Evolutionary conservation across 2,329 filamentous ascomycete species (phyloP).

Genomic region (Mariannaea sp.): DNA sequence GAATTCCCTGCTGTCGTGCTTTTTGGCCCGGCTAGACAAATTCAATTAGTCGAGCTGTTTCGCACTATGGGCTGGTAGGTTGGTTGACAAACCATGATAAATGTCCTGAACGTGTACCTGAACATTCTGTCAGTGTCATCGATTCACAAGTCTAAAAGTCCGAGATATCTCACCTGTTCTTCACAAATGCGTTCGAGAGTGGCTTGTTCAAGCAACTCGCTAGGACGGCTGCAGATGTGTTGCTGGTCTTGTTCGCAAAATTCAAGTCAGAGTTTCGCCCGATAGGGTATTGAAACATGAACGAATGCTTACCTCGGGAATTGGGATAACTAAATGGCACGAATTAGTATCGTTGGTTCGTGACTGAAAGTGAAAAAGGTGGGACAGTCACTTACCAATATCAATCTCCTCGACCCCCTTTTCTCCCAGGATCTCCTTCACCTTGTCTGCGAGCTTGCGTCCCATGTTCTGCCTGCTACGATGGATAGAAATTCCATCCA

Average conservation of each 20-base stretch:
- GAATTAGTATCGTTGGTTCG: too few species aligned
- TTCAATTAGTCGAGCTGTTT: too few species aligned
- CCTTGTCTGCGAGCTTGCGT: slow-evolving; percentile 74
- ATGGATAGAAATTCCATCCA: slow-evolving; percentile 88
- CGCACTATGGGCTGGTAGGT: too few species aligned
- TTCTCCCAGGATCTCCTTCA: slow-evolving; percentile 69
- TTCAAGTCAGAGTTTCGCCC: background rate
- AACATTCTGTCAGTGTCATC: too few species aligned
- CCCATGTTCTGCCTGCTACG: slow-evolving; percentile 87
- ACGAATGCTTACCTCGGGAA: slow-evolving; percentile 50
- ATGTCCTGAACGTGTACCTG: too few species aligned
- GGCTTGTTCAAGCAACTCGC: slow-evolving; percentile 77
- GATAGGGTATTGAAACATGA: too few species aligned
- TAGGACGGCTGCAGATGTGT: slow-evolving; percentile 77
- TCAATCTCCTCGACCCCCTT: slow-evolving; percentile 78
- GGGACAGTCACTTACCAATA: slow-evolving; percentile 46
- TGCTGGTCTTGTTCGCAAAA: slow-evolving; percentile 64
- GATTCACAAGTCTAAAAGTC: too few species aligned
- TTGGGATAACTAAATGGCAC: slow-evolving; percentile 83
- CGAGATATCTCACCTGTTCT: slow-evolving; percentile 69
- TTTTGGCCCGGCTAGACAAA: slow-evolving; percentile 65
- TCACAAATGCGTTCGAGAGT: slow-evolving; percentile 82
- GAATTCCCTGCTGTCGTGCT: slow-evolving; percentile 80
- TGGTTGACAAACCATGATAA: too few species aligned
- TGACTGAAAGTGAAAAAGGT: slow-evolving; percentile 25